Conservation (phyloP, 2,329 filamentous ascomycete species). For the Claviceps sp. region DNA sequence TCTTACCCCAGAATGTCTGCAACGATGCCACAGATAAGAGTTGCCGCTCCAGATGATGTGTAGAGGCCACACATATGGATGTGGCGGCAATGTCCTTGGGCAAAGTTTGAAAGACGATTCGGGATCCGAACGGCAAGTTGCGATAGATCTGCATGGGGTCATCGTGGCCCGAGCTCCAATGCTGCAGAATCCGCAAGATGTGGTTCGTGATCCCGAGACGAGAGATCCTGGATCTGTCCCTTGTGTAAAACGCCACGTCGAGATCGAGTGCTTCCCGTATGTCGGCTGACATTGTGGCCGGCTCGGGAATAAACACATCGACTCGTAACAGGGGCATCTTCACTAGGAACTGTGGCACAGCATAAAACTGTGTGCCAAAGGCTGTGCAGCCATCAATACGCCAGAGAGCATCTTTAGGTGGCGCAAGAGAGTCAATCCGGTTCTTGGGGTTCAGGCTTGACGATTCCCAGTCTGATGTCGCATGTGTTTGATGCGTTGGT, state of each 20-base stretch:
- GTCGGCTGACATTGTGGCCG: conserved; percentile 24
- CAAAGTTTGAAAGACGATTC: conserved; percentile 40
- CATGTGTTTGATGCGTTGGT: not conserved
- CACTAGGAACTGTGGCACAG: conserved; percentile 36
- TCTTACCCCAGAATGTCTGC: conserved; percentile 27
- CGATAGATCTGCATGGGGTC: conserved; percentile 24
- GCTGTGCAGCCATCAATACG: conserved; percentile 44
- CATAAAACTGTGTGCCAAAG: conserved; percentile 44
- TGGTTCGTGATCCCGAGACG: conserved; percentile 38
- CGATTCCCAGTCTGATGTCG: conserved; percentile 24
- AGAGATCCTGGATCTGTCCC: conserved; percentile 32
- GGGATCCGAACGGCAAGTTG: conserved; percentile 42
- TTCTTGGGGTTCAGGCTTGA: conserved; percentile 48
- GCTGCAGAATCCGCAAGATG: conserved; percentile 39
- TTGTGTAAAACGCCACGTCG: conserved; percentile 40
- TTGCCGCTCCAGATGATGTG: conserved; percentile 39
- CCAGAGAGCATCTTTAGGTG: conserved; percentile 34
- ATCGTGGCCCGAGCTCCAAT: conserved; percentile 28
- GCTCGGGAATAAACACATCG: conserved; percentile 44
- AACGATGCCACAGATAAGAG: conserved; percentile 32
- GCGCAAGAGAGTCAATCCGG: conserved; percentile 41
- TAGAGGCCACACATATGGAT: conserved; percentile 31
- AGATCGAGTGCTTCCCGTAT: conserved; percentile 34
- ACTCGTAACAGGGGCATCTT: conserved; percentile 37
- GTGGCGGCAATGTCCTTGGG: conserved; percentile 32